A percentile compares a stretch with the other conserved stretches of the same genome.
phyloP scores from a whole-genome alignment of 2,329 filamentous ascomycete species.

The Ceratocystis ficicola region DNA sequence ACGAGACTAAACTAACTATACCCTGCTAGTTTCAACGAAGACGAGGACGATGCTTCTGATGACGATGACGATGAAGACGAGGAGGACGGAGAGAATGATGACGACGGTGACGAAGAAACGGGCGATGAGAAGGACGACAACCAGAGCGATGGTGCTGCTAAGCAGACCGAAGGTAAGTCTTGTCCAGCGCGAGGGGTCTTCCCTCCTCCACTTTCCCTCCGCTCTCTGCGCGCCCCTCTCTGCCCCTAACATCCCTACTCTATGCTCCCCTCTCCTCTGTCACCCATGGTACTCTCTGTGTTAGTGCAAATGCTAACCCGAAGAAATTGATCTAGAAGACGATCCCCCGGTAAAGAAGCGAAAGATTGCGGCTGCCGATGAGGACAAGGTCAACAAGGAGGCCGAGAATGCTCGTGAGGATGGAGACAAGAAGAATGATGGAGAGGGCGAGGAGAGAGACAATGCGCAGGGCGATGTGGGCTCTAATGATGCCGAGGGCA shows the following conservation, averaged over 20 bases:
- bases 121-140: conserved; percentile 27
- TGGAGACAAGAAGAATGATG: conserved; percentile 25
- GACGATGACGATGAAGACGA: conserved; percentile 33
- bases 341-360: conserved; percentile 40
- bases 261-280: not conserved
- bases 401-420: conserved; percentile 25
- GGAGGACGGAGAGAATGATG: conserved; percentile 32
- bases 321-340: conserved; percentile 29
- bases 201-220: too few species aligned
- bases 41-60: conserved; percentile 28
- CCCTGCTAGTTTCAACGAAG: conserved; percentile 7
- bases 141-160: conserved; percentile 21
- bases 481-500: too few species aligned
- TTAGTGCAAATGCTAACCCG: not conserved
- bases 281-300: too few species aligned
- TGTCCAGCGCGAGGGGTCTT: too few species aligned
- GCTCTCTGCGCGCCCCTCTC: too few species aligned
- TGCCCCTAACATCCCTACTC: not conserved
- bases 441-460: conserved; percentile 18
- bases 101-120: conserved; percentile 29
- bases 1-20: not conserved
- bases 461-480: not conserved
- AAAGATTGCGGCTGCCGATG: conserved; percentile 34
- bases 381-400: conserved; percentile 24
- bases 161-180: conserved; percentile 17